These are phyloP conservation scores for Protoeuglena noctilucae DNA, from an alignment of 139 green algal genomes.

Conservation along the genomic window DNA sequence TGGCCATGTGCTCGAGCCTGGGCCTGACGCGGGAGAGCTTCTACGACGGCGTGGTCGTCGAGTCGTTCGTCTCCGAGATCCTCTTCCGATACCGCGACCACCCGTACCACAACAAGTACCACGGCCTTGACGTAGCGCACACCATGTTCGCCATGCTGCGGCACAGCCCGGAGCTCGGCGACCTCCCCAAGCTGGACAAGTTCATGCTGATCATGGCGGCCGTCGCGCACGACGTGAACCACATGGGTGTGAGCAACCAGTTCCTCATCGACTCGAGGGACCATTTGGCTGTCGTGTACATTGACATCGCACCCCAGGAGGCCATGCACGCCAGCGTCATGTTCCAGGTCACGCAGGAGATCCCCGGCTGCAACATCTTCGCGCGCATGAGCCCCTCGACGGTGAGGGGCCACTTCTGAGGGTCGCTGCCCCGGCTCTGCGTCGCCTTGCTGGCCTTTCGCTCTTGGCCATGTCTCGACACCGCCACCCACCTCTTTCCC, in stretches of 20 bases:
- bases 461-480: no score
- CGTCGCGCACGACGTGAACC: conserved; percentile 7
- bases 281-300: conserved; percentile 6
- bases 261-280: conserved; percentile 6
- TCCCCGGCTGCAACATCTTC: conserved; percentile 5
- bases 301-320: conserved; percentile 6
- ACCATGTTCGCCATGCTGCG: conserved; percentile 1
- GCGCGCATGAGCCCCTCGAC: background rate
- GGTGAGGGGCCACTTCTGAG: no score
- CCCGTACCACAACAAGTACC: conserved; percentile 9
- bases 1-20: no score
- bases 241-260: conserved; percentile 7
- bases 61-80: background rate
- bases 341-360: conserved; percentile 3
- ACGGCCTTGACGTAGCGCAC: conserved; percentile 6
- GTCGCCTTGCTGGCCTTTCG: no score
- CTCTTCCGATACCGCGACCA: conserved; percentile 7
- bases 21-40: no score
- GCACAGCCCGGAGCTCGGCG: background rate
- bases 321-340: conserved; percentile 1
- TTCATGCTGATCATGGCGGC: background rate
- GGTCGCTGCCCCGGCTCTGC: no score
- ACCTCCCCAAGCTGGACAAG: background rate
- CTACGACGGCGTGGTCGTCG: no score
- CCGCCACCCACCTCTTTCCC: no score